Base-by-base conservation (phyloP, 208 protist species). In the Leishmania gerbilli region DNA sequence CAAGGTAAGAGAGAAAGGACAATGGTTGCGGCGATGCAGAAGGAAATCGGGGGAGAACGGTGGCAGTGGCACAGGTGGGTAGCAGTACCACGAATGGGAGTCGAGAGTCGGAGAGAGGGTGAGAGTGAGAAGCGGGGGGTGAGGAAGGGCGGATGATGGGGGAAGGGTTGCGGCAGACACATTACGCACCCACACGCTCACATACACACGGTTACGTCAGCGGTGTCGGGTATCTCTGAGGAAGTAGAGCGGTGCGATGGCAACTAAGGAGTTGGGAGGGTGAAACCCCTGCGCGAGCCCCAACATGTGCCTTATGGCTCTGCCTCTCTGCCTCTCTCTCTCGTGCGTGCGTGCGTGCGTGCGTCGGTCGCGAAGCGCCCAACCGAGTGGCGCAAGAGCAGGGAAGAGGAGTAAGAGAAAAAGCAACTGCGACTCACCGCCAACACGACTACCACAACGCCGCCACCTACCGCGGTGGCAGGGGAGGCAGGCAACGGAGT, bases 81-180 rank as follows among this genome's bases (percentile, higher is more conserved):
- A 19, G 34, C 51, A 7, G 72, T 62, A 47, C 34, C 72, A 45
- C 31, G 19, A 37, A 79, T 65, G 75, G 31, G 40, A 13, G 11
- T 37, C n/a, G 24, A 8, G 58, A 24, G 34, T 9, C 47, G 37
- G 34, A 49, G 49, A 42, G 15, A 56, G 47, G 37, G 74, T 27
- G 34, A 40, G 49, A 47, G 74, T 13, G 47, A 78, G 47, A 78
- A n/a, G n/a, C 53, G 37, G 74, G 34, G n/a, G 31, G 45, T 8
- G 56, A 27, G 40, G 40, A 34, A 68, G 19, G 58, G 60, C 13
- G 58, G 31, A 24, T 40, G 62, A 68, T 68, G 15, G 17, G 17
- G 21, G 37, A 31, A 79, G 55, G 60, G 60, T 69, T 27, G 56
- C 31, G 47, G 51, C 72, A 62, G 19, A 31, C 72, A 76, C 56